These are phyloP conservation scores for Hanseniaspora osmophila DNA, from an alignment of 805 yeast species.

Conservation along the genomic window DNA sequence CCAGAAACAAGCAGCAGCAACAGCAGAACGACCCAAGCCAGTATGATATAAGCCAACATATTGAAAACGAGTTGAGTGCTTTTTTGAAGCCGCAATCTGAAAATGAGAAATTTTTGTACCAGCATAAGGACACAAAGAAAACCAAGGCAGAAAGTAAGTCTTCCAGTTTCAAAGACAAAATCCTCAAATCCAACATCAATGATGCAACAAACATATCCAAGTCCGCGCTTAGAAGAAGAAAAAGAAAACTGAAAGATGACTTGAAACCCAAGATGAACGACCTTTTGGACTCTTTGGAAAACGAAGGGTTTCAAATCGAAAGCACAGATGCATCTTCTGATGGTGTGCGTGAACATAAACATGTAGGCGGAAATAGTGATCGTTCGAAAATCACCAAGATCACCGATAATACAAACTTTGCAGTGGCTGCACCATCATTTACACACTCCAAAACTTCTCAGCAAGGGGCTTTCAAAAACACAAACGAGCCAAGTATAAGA, in stretches of 20 bases:
- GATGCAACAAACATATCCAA: slow-evolving; percentile 41
- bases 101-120: slow-evolving; percentile 36
- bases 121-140: slow-evolving; percentile 37
- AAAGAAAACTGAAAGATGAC: slow-evolving; percentile 47
- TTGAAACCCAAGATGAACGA: slow-evolving; percentile 58
- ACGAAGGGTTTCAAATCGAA: slow-evolving; percentile 13
- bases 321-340: slow-evolving; percentile 11
- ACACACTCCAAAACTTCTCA: no score
- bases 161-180: slow-evolving; percentile 11
- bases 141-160: slow-evolving; percentile 24
- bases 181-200: background rate
- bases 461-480: background rate
- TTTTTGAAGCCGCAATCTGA: slow-evolving; percentile 20
- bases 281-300: slow-evolving; percentile 36
- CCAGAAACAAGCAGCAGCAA: slow-evolving; percentile 10
- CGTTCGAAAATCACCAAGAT: slow-evolving; percentile 3
- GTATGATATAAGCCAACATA: slow-evolving; percentile 2
- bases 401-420: slow-evolving; percentile 1
- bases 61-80: slow-evolving; percentile 2
- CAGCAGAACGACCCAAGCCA: slow-evolving; percentile 1
- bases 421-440: slow-evolving; percentile 5
- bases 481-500: slow-evolving; percentile 38
- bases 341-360: slow-evolving; percentile 5
- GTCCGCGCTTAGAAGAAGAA: slow-evolving; percentile 49
- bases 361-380: slow-evolving; percentile 2